A percentile compares a stretch with the other conserved stretches of the same genome.
These are phyloP conservation scores for Hippophae tibetana DNA, from an alignment of 306 rosid genomes.

Conservation along the genomic window DNA sequence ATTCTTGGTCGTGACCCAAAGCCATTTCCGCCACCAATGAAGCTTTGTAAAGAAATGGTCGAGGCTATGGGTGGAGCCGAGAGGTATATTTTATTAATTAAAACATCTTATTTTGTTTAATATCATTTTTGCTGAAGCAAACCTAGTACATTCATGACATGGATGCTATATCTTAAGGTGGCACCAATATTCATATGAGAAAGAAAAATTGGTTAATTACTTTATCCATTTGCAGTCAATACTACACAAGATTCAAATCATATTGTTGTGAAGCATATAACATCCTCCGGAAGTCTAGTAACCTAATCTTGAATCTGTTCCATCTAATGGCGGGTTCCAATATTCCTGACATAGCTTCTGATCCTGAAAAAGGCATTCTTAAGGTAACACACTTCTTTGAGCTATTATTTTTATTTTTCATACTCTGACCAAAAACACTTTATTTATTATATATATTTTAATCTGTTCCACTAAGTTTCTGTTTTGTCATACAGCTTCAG, in stretches of 20 bases:
- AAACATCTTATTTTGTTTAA: background rate
- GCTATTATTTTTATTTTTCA: constrained; percentile 10
- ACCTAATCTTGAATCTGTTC: constrained; percentile 82
- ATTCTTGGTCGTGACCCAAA: constrained; percentile 95
- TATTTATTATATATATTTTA: background rate
- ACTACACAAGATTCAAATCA: constrained; percentile 8
- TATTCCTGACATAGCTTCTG: constrained; percentile 97
- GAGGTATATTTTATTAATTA: constrained; percentile 38
- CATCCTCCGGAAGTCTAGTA: constrained; percentile 91
- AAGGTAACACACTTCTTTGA: constrained; percentile 40
- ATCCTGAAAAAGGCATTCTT: constrained; percentile 97
- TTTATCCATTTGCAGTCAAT: too few relatives aligned
- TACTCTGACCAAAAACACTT: background rate
- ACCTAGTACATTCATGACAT: background rate
- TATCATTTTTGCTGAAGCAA: constrained; percentile 7
- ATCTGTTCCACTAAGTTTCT: constrained; percentile 14
- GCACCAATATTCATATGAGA: constrained; percentile 1
- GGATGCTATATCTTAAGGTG: too few relatives aligned
- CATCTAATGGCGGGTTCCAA: constrained; percentile 98
- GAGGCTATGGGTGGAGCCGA: constrained; percentile 99
- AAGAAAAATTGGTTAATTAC: too few relatives aligned
- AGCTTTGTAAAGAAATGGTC: constrained; percentile 99
- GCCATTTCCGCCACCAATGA: constrained; percentile 99
- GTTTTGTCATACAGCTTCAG: constrained; percentile 59
- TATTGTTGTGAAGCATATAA: constrained; percentile 99